A percentile compares a stretch with the other conserved stretches of the same genome.
Evolutionary conservation across 1,139 yeast species (phyloP).

Genomic region (Yamadazyma triangularis): DNA sequence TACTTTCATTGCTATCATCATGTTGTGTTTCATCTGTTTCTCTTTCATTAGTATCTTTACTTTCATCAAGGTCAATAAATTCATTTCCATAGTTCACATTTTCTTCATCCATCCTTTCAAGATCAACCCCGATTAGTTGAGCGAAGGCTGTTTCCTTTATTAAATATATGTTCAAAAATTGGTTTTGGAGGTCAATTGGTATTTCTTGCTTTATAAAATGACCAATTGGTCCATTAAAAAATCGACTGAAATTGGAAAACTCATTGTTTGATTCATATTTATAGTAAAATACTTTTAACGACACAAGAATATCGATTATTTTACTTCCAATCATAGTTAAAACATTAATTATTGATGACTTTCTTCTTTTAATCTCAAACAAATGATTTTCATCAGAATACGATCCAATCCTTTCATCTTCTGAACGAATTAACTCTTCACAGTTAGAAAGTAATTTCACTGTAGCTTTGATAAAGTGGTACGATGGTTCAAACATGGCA

Average conservation of each 20-base stretch:
- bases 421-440: neutral
- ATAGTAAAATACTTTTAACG: constrained; percentile 30
- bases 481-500: too few relatives aligned
- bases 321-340: constrained; percentile 22
- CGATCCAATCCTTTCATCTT: constrained; percentile 5
- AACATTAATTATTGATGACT: constrained; percentile 18
- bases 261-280: constrained; percentile 22
- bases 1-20: too few relatives aligned
- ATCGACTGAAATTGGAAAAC: constrained; percentile 24
- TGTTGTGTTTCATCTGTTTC: constrained; percentile 18
- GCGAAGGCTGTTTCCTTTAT: constrained; percentile 32
- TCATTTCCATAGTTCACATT: constrained; percentile 34
- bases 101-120: constrained; percentile 56
- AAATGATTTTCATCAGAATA: constrained; percentile 10
- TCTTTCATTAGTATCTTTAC: constrained; percentile 15
- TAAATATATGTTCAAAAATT: constrained; percentile 26
- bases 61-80: constrained; percentile 11
- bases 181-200: constrained; percentile 20
- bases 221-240: too few relatives aligned
- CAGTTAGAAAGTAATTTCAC: neutral
- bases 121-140: constrained; percentile 21
- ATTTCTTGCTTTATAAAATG: constrained; percentile 12
- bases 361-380: constrained; percentile 10
- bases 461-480: too few relatives aligned
- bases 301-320: constrained; percentile 28